Evolutionary conservation across 495 filamentous ascomycete genomes (phyloP), one percentile per base, ranked within the genome.

Genomic region (Bombardia bombarda): DNA sequence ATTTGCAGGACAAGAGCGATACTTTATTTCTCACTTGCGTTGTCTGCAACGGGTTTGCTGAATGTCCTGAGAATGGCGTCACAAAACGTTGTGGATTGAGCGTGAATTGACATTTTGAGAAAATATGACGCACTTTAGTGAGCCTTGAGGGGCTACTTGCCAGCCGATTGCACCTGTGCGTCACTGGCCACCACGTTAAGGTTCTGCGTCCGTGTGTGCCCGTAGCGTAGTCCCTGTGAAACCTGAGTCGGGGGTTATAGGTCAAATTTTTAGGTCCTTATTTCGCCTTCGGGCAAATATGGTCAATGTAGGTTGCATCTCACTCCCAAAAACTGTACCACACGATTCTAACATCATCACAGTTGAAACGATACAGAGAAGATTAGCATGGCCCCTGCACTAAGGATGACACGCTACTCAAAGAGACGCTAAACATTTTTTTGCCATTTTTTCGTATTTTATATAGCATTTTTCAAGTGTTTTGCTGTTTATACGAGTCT

Each of bases 361-460:
- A 60, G 57, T 55, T 55, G 51, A 56, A 59, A 56, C 55, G 49
- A 61, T 59, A 58, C 60, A 86, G 80, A 89, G 82, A 88, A 87
- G 80, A 89, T 87, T 90, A 93, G 87, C 88, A 92, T 94, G 85
- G 87, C 86, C 89, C 89, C 89, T 95, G 88, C 86, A 90, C 86
- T 90, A 90, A 92, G 87, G 87, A 90, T 90, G 87, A 92, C 85
- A 92, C 86, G 84, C 84, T 86, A 83, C 86, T 85, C 83, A 88
- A 86, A 87, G 84, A 87, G 83, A 85, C 80, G 81, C 82, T 83
- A 82, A 45, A 38, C 36, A 41, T 34, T 53, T 53, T 53, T 53
- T 53, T 53, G 34, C 19, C 17, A 14, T 24, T 40, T 43, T 55
- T 49, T 36, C 35, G 2, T 1, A 5, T 18, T 14, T 31, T 18